Evolutionary conservation across 2,329 filamentous ascomycete species (phyloP).

Genomic region (Rachicladosporium sp.): DNA sequence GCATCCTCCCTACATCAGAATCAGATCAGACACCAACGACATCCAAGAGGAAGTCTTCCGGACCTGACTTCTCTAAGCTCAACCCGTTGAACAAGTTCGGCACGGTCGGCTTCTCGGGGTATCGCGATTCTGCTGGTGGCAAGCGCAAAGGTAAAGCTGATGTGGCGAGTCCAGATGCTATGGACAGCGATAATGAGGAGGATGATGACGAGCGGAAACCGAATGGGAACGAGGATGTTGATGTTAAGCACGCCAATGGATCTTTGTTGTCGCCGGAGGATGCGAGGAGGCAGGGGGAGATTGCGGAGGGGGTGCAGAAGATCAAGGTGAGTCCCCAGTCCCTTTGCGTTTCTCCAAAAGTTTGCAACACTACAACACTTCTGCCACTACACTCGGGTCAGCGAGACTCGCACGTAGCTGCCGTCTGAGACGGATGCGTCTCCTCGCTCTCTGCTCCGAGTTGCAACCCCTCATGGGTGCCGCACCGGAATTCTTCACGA

Average conservation of each 20-base stretch:
- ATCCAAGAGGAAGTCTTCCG: conserved; percentile 66
- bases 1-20: conserved; percentile 56
- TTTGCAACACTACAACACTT: not conserved
- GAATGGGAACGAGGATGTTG: conserved; percentile 53
- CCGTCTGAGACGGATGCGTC: too few relatives aligned
- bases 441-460: too few relatives aligned
- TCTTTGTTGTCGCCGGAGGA: conserved; percentile 54
- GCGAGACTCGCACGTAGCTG: too few relatives aligned
- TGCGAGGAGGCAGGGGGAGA: conserved; percentile 56
- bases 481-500: too few relatives aligned
- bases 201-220: conserved; percentile 47
- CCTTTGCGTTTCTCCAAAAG: too few relatives aligned
- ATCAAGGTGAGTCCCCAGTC: conserved; percentile 55
- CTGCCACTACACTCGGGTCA: conserved; percentile 3
- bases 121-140: conserved; percentile 42
- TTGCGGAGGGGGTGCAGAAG: conserved; percentile 68
- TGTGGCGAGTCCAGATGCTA: conserved; percentile 45
- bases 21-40: conserved; percentile 43
- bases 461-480: too few relatives aligned
- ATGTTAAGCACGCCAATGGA: conserved; percentile 49
- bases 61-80: conserved; percentile 74
- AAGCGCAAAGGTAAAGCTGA: conserved; percentile 45
- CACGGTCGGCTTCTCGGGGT: conserved; percentile 79
- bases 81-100: conserved; percentile 76
- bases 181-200: conserved; percentile 67